Evolutionary conservation across 1,284 basidiomycete genomes (phyloP), one percentile per base, ranked within the genome.

Genomic region (Leucoagaricus sp.): DNA sequence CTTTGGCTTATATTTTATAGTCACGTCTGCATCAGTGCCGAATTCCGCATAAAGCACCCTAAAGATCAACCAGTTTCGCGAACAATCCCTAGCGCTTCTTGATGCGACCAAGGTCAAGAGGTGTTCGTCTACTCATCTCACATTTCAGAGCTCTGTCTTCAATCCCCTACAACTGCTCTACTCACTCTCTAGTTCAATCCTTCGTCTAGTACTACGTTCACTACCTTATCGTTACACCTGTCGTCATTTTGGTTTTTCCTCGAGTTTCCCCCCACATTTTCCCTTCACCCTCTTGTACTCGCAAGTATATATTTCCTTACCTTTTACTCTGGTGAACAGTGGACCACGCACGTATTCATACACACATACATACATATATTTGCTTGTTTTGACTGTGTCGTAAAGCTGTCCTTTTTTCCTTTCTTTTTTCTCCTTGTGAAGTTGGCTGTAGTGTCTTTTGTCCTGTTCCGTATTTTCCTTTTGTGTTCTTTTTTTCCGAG

Each of bases 31-130:
- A 80, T 92, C 57, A 77, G 81, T 59, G 75, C 80, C 63, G 84
- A 89, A 68, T 91, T 93, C 77, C 84, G 88, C 57, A 80, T 92
- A 58, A 91, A 88, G 65, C 86, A 86, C 12, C 86, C 82, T 21
- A 70, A 75, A 60, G 73, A 75, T 23, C 64, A 65, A 47, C 61
- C 66, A 4, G 53, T 68, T 17, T 69, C 70, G 55, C 64, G 65
- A 29, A 68, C 67, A 36, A 64, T 67, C 40, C 34, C 21, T 13
- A 38, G 28, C 17, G 28, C 36, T 38, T 57, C 26, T 15, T 61
- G 45, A 57, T 45, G 29, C 7, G 10, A 41, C 12, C 31, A 15
- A 46, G 21, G 28, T 50, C 41, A 38, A 29, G 55, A 29, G 29
- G 49, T 4, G 25, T 13, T 46, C 17, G n/a, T 17, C 23, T n/a